Base-by-base conservation (phyloP, 148 eudicot species). In the Silene conica region DNA sequence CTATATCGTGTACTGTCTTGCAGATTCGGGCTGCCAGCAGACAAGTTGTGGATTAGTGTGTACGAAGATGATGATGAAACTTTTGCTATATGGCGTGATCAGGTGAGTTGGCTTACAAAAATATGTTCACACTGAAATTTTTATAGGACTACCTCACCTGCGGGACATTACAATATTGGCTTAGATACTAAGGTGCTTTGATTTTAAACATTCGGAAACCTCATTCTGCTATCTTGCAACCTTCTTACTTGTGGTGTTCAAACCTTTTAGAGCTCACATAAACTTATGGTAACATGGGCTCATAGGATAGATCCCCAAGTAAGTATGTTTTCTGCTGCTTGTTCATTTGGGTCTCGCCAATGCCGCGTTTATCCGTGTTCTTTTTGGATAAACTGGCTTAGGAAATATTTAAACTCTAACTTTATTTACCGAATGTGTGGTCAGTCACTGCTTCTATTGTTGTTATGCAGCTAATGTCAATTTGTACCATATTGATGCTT, bases 31-130 rank as follows among this genome's bases (percentile, higher is more conserved):
- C 77, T 95, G 79, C 87, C 93, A 63, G 87, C 86, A 26, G 92
- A 90, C 71, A 84, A 78, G 50, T 76, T 95, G 73, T 95, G 98
- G 98, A 69, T 92, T 48, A 95, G 96, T 82, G 88, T 95, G 67
- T 95, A 89, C 84, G 89, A 90, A 81, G 92, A 95, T 79, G 98
- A 95, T 61, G 89, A 92, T 74, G 97, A 95, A 85, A 83, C 98
- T 62, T 86, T 88, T 82, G 81, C 81, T 69, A 87, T 95, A 82
- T 95, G 98, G 97, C 96, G 82, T 66, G 86, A 92, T 66, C 88
- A 95, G 90, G 98, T 90, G 62, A 81, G 79, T 78, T 20, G 46
- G 21, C 63, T n/a, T 31, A 31, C 1, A 50, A 55, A 41, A 28
- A 10, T 31, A n/a, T 54, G 25, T 25, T 64, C 70, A 11, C 70